Percentiles rank a stretch among this genome's conserved stretches.
phyloP scores from a whole-genome alignment of 306 rosid genomes.

The Lupinus albus region DNA sequence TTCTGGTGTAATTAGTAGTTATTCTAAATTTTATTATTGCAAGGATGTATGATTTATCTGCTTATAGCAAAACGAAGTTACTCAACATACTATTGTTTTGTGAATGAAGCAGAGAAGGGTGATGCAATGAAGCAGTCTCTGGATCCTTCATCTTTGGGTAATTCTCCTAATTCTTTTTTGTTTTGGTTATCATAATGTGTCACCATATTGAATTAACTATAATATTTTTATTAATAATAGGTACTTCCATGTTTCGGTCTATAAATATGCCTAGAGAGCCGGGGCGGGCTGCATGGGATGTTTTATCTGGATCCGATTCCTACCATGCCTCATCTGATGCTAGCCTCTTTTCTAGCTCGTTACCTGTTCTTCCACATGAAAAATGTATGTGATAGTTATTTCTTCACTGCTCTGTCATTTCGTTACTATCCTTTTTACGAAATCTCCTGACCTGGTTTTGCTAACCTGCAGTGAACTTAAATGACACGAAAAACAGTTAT shows the following conservation, averaged over 20 bases:
- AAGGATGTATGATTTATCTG: slow-evolving; percentile 28
- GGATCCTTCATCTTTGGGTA: slow-evolving; percentile 60
- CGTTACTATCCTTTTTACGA: not conserved
- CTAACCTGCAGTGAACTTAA: slow-evolving; percentile 65
- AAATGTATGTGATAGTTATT: slow-evolving; percentile 53
- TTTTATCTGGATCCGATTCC: slow-evolving; percentile 57
- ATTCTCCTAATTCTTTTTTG: slow-evolving; percentile 18
- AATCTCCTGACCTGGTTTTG: slow-evolving; percentile 39
- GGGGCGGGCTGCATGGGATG: slow-evolving; percentile 51
- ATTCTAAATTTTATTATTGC: slow-evolving; percentile 17
- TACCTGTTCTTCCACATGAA: slow-evolving; percentile 79
- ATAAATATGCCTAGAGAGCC: slow-evolving; percentile 49
- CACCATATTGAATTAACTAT: slow-evolving; percentile 26
- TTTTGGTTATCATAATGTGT: slow-evolving; percentile 18
- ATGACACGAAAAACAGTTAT: slow-evolving; percentile 52
- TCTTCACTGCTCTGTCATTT: slow-evolving; percentile 30
- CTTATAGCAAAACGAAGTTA: slow-evolving; percentile 18
- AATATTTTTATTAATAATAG: slow-evolving; percentile 42
- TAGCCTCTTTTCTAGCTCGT: slow-evolving; percentile 77
- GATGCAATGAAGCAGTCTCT: slow-evolving; percentile 68
- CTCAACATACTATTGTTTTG: slow-evolving; percentile 26
- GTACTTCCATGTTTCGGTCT: slow-evolving; percentile 56
- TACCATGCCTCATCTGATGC: slow-evolving; percentile 71
- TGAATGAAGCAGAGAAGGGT: slow-evolving; percentile 46
- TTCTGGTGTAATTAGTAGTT: slow-evolving; percentile 16